phyloP scores from a whole-genome alignment of 768 basidiomycete genomes.

The Lactarius trivialis region DNA sequence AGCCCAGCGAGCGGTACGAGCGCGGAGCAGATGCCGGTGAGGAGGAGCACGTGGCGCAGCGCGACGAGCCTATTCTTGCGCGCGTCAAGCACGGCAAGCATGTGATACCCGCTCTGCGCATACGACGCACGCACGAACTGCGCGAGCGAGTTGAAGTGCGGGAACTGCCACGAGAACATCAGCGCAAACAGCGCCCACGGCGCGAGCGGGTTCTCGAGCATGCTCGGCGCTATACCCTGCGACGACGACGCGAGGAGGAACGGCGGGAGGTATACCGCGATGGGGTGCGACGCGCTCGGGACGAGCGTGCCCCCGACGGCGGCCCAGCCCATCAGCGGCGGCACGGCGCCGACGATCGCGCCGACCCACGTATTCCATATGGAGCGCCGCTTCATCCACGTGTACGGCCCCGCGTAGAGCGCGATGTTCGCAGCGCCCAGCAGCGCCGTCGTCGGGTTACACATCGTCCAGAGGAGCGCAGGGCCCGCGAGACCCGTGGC shows the following conservation, averaged over 20 bases:
- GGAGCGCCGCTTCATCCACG: conserved; percentile 81
- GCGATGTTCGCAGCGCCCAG: conserved; percentile 80
- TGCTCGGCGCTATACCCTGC: conserved; percentile 34
- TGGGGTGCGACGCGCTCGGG: conserved; percentile 54
- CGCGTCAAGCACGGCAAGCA: conserved; percentile 81
- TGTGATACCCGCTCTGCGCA: conserved; percentile 87
- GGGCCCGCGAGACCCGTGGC: conserved; percentile 76
- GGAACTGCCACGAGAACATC: conserved; percentile 97
- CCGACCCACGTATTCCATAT: conserved; percentile 93
- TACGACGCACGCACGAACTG: conserved; percentile 83
- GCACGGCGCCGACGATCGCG: conserved; percentile 84
- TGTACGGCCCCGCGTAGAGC: conserved; percentile 89
- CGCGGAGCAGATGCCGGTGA: conserved; percentile 71
- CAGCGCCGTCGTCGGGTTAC: conserved; percentile 78
- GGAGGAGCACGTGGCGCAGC: conserved; percentile 71
- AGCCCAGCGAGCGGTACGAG: conserved; percentile 84
- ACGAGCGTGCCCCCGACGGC: conserved; percentile 80
- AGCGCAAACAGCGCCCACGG: conserved; percentile 77
- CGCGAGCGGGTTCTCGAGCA: conserved; percentile 70
- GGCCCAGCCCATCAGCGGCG: conserved; percentile 98
- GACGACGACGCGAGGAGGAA: conserved; percentile 34
- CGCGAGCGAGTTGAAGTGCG: conserved; percentile 93
- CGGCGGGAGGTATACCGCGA: conserved; percentile 55
- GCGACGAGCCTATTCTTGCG: conserved; percentile 77
- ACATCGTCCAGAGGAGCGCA: conserved; percentile 68